A percentile compares a stretch with the other conserved stretches of the same genome.
Conservation (phyloP, 2,329 filamentous ascomycete species). For the Ambrosiella cleistominuta region DNA sequence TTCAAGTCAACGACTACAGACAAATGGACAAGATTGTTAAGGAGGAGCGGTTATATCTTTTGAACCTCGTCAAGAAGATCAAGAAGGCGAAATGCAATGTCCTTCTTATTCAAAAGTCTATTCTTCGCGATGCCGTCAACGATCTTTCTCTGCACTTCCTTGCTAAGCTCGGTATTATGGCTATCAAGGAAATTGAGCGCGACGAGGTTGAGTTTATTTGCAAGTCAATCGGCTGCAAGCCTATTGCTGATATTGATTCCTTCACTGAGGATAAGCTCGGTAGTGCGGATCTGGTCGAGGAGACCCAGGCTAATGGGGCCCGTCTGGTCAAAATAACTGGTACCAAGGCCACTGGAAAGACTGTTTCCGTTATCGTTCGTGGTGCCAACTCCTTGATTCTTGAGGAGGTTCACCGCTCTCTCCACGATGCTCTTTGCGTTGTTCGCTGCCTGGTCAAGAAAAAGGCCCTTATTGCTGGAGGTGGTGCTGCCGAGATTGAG, state of each 20-base stretch:
- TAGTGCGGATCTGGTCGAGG: slow-evolving; percentile 82
- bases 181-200: slow-evolving; percentile 93
- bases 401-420: slow-evolving; percentile 88
- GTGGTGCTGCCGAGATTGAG: slow-evolving; percentile 91
- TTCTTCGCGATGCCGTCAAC: slow-evolving; percentile 92
- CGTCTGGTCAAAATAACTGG: slow-evolving; percentile 92
- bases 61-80: slow-evolving; percentile 99
- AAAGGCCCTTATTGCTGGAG: slow-evolving; percentile 95
- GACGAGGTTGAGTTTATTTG: slow-evolving; percentile 99
- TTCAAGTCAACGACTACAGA: slow-evolving; percentile 96
- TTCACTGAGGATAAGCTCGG: slow-evolving; percentile 98
- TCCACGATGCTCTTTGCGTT: slow-evolving; percentile 95
- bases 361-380: slow-evolving; percentile 83
- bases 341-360: slow-evolving; percentile 68
- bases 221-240: slow-evolving; percentile 98
- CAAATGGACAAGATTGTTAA: slow-evolving; percentile 99
- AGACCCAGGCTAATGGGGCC: slow-evolving; percentile 70
- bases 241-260: slow-evolving; percentile 92
- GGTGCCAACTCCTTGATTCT: slow-evolving; percentile 89
- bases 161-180: slow-evolving; percentile 87
- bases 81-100: slow-evolving; percentile 99
- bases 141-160: slow-evolving; percentile 95
- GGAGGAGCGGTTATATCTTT: slow-evolving; percentile 91
- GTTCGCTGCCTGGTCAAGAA: slow-evolving; percentile 97
- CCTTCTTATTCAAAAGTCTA: slow-evolving; percentile 94